phyloP scores from a whole-genome alignment of 257 asterid species.

The Solanum rostratum region DNA sequence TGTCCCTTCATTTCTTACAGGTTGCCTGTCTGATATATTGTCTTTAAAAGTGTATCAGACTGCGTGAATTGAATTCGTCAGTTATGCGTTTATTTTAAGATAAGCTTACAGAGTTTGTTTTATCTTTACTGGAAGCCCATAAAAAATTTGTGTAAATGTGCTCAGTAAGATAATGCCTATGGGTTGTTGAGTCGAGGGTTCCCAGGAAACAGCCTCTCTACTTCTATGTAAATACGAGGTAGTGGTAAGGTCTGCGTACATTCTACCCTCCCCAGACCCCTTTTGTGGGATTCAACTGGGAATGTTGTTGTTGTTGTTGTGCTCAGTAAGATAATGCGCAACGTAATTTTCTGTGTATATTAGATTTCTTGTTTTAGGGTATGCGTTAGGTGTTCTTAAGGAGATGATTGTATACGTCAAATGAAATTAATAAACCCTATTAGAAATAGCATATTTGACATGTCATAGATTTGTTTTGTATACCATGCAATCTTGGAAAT shows the following conservation, averaged over 20 bases:
- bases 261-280: too few relatives aligned
- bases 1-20: not conserved
- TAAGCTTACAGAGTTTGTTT: not conserved
- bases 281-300: too few relatives aligned
- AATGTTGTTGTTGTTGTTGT: too few relatives aligned
- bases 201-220: too few relatives aligned
- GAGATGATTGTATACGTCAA: not conserved
- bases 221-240: too few relatives aligned
- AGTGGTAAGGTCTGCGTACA: too few relatives aligned
- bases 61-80: not conserved
- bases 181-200: too few relatives aligned
- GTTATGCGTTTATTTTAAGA: not conserved
- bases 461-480: not conserved
- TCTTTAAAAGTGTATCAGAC: not conserved
- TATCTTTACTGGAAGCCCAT: not conserved
- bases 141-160: not conserved
- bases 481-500: not conserved
- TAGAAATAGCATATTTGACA: not conserved
- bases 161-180: not conserved
- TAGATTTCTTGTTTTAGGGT: not conserved
- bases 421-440: not conserved
- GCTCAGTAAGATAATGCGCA: not conserved
- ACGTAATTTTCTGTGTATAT: not conserved
- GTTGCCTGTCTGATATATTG: not conserved
- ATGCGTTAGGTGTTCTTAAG: not conserved